phyloP scores from a whole-genome alignment of 306 rosid genomes.

The Quercus agrifolia region DNA sequence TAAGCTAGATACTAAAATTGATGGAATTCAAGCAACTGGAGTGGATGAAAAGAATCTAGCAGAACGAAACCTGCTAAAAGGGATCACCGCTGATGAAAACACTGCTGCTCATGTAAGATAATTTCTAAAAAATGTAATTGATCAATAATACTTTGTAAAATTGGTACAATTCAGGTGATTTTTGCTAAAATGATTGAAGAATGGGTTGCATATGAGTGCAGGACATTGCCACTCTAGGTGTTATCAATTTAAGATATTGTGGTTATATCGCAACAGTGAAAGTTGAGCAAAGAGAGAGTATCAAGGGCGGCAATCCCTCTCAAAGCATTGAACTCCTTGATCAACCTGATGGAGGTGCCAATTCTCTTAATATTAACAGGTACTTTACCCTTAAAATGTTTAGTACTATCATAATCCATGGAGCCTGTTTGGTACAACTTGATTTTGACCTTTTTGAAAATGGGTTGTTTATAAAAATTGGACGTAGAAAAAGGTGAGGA shows the following conservation, averaged over 20 bases:
- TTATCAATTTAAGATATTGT: conserved; percentile 75
- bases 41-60: conserved; percentile 52
- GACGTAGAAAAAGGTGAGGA: no score
- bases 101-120: conserved; percentile 92
- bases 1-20: conserved; percentile 90
- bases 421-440: no score
- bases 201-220: conserved; percentile 40
- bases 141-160: conserved; percentile 4
- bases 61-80: conserved; percentile 85
- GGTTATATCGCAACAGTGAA: conserved; percentile 78
- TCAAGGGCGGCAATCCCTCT: conserved; percentile 41
- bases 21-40: conserved; percentile 76
- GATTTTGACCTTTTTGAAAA: no score
- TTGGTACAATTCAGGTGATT: conserved; percentile 14
- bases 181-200: conserved; percentile 23
- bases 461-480: no score
- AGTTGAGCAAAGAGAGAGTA: conserved; percentile 54
- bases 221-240: conserved; percentile 82
- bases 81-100: conserved; percentile 97
- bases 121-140: conserved; percentile 21
- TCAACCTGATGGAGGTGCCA: conserved; percentile 95
- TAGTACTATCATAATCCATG: background rate
- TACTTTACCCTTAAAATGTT: conserved; percentile 19
- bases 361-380: conserved; percentile 92
- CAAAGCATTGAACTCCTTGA: conserved; percentile 63